These are phyloP conservation scores for Bipolaris gigantea DNA, from an alignment of 2,329 filamentous ascomycete species.

Conservation along the genomic window DNA sequence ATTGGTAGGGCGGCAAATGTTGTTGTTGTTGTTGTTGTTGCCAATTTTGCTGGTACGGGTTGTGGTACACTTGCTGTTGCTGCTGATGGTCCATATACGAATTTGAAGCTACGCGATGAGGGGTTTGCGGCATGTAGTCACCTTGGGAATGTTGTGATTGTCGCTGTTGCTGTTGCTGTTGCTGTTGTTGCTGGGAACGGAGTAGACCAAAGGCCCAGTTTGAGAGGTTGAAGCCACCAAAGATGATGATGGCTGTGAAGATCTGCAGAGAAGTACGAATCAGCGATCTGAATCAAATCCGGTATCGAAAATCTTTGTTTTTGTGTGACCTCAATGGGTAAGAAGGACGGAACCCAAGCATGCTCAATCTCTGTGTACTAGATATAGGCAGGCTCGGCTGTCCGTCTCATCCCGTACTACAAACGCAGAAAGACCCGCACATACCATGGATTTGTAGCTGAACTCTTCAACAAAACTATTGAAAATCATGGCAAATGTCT, in stretches of 20 bases:
- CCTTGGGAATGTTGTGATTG: constrained; percentile 11
- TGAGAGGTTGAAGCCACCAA: constrained; percentile 58
- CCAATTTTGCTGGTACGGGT: constrained; percentile 20
- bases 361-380: neutral
- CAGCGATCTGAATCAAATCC: constrained; percentile 3
- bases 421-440: constrained; percentile 13
- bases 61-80: constrained; percentile 20
- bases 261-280: constrained; percentile 42
- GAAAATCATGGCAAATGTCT: constrained; percentile 88
- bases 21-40: constrained; percentile 17
- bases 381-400: neutral
- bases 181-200: constrained; percentile 36
- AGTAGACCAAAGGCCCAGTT: constrained; percentile 64
- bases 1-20: constrained; percentile 3
- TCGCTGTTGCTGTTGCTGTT: constrained; percentile 10
- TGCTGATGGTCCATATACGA: constrained; percentile 20
- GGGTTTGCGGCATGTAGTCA: constrained; percentile 36
- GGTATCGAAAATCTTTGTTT: neutral
- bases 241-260: constrained; percentile 53
- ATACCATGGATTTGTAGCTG: constrained; percentile 77
- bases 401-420: neutral
- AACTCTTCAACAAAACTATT: constrained; percentile 92
- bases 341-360: neutral
- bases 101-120: constrained; percentile 27
- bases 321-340: neutral